A percentile compares a stretch with the other conserved stretches of the same genome.
Evolutionary conservation across 2,329 filamentous ascomycete genomes (phyloP).

Genomic region (Xylaria hypoxylon): DNA sequence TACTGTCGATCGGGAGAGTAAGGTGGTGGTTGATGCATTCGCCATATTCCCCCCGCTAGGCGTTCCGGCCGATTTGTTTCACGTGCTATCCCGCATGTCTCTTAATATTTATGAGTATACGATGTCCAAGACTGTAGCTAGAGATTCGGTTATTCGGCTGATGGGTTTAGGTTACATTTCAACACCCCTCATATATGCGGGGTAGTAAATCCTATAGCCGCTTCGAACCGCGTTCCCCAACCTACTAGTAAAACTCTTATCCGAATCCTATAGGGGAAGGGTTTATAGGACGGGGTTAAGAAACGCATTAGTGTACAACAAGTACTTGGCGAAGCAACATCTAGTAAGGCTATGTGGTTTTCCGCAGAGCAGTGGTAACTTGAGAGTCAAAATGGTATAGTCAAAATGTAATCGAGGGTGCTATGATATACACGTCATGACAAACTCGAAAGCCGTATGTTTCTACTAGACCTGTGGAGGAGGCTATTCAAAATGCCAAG

Average conservation of each 20-base stretch:
- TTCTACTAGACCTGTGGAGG: too few species aligned
- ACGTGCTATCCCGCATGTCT: neutral
- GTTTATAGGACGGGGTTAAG: neutral
- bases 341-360: too few species aligned
- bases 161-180: neutral
- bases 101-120: too few species aligned
- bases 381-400: too few species aligned
- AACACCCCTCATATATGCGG: constrained; percentile 1
- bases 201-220: neutral
- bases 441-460: neutral
- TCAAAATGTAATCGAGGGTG: too few species aligned
- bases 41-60: neutral
- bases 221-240: neutral
- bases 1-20: neutral
- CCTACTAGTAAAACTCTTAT: neutral
- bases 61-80: too few species aligned
- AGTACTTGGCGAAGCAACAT: neutral
- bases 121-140: neutral
- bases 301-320: neutral
- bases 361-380: neutral
- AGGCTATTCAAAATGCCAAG: neutral
- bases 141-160: constrained; percentile 1
- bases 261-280: neutral
- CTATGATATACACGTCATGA: neutral
- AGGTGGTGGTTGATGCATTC: neutral